Evolutionary conservation across 148 eudicot species (phyloP).

Genomic region (Rhododendron mucronatum): DNA sequence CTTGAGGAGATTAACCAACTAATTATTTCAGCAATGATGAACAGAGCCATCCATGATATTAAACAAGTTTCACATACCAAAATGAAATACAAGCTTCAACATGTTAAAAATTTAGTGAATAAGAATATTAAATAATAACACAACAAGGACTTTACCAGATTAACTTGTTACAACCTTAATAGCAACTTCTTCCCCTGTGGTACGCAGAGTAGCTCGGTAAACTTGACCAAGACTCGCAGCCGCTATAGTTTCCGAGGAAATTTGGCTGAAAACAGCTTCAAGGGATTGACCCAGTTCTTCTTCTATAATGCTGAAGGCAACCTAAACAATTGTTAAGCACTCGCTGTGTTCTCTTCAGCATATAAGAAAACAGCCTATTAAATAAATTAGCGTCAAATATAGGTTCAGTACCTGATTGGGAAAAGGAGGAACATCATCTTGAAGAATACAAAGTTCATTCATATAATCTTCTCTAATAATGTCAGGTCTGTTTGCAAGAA

Average conservation of each 20-base stretch:
- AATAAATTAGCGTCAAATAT: conserved; percentile 6
- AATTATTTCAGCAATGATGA: not conserved
- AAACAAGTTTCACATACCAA: not conserved
- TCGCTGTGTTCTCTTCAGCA: conserved; percentile 5
- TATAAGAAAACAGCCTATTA: not conserved
- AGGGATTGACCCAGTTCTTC: conserved; percentile 96
- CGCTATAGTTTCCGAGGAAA: conserved; percentile 88
- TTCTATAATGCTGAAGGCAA: conserved; percentile 92
- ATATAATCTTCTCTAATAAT: conserved; percentile 98
- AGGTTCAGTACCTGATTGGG: conserved; percentile 67
- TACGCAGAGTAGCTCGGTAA: conserved; percentile 87
- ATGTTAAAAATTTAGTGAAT: not conserved
- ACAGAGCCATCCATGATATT: not conserved
- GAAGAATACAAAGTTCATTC: conserved; percentile 99
- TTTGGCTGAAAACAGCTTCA: conserved; percentile 90
- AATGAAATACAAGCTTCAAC: not conserved
- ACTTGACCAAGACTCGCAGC: conserved; percentile 99
- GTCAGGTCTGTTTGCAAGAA: conserved; percentile 97
- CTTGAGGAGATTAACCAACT: not conserved
- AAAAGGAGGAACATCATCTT: conserved; percentile 97
- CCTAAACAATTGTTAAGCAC: conserved; percentile 46
- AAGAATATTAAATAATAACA: not conserved
- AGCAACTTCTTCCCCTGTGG: conserved; percentile 94
- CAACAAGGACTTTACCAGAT: conserved; percentile 6
- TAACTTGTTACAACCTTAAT: conserved; percentile 58